Evolutionary conservation across 441 rosid genomes (phyloP), one percentile per base, ranked within the genome.

Genomic region (Corymbia calophylla): DNA sequence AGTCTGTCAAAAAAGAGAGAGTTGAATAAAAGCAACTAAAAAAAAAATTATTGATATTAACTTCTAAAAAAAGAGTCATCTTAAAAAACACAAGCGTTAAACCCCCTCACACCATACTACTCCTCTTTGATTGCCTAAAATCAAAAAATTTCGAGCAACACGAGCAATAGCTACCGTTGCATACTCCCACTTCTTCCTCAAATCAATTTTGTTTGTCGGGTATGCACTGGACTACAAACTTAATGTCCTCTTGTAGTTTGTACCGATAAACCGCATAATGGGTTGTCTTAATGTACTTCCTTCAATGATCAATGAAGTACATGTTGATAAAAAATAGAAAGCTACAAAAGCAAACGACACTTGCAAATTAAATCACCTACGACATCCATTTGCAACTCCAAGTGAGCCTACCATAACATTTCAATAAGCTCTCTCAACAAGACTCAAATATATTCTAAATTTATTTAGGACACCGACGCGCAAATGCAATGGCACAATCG

Each of bases 1-100:
- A 94, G 87, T 96, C 99, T 96, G 87, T 68, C 47, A n/a, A 35
- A 84, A 73, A n/a, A 49, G 58, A 70, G 15, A 81, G 56, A 64
- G 32, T n/a, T 84, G 27, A 89, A 49, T 14, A 60, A 7, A 51
- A 80, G 17, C 35, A 31, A 48, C 58, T 19, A n/a, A 53, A 27
- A 87, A 60, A 48, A 29, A 70, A 86, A 73, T 18, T 31, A 88
- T 27, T 17, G 47, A n/a, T 18, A 7, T 9, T 32, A 68, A 16
- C 44, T 21, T 7, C 32, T 47, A n/a, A 54, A 35, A 48, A 48
- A 35, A 44, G 60, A n/a, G 47, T 68, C 32, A 88, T 49, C 31
- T 48, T 49, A 31, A 32, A 70, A 23, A 31, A 88, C 49, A 19
- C 21, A 53, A 56, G 18, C 23, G 18, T 11, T 31, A 32, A 15